Evolutionary conservation across 257 asterid genomes (phyloP).

Genomic region (Ehretia macrophylla): DNA sequence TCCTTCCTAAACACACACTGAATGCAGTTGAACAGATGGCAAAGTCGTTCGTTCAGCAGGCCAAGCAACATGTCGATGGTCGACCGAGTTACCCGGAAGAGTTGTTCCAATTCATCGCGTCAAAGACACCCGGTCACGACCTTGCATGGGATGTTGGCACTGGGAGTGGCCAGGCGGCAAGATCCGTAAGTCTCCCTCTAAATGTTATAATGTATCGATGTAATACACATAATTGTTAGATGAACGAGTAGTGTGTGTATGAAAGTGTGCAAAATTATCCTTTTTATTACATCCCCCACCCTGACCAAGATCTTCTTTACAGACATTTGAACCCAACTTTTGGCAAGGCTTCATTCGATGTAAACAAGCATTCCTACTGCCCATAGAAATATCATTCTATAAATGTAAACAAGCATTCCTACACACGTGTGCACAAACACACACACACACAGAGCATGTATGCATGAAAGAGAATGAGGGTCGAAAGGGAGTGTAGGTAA

Average conservation of each 20-base stretch:
- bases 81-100: conserved; percentile 56
- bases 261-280: too few relatives aligned
- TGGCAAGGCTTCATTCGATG: too few relatives aligned
- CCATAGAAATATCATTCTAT: too few relatives aligned
- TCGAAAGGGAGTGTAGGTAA: not conserved
- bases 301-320: too few relatives aligned
- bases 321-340: too few relatives aligned
- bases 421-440: too few relatives aligned
- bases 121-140: conserved; percentile 44
- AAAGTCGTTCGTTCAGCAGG: conserved; percentile 45
- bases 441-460: not conserved
- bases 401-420: too few relatives aligned
- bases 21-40: conserved; percentile 28
- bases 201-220: too few relatives aligned
- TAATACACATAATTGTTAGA: too few relatives aligned
- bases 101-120: conserved; percentile 50
- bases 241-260: too few relatives aligned
- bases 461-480: not conserved
- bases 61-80: conserved; percentile 30
- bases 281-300: too few relatives aligned
- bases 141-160: conserved; percentile 21
- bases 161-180: conserved; percentile 21
- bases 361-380: too few relatives aligned
- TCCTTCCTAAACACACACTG: not conserved
- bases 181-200: conserved; percentile 25